Base-by-base conservation (phyloP, 2,329 filamentous ascomycete genomes). In the Boeremia lycopersici region DNA sequence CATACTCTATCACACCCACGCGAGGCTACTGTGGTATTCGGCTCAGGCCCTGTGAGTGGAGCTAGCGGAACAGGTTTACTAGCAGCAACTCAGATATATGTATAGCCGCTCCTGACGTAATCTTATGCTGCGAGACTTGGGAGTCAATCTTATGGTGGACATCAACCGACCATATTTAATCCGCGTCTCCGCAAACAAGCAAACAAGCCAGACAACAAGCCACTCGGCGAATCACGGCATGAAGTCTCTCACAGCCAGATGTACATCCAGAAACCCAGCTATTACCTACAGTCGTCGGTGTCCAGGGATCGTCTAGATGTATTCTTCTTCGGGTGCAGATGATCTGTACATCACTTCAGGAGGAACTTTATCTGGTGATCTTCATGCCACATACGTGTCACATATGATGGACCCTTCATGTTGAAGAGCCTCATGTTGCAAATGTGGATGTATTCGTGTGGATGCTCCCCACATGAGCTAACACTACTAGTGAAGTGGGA, bases 391-490 rank as follows among this genome's bases (percentile, higher is more conserved):
- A 39, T 48, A 19, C 13, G 25, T 41, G 46, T 50, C 34, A 25
- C 46, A 50, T 41, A 46, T 26, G 35, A 31, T 26, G 17, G 30
- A 28, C 34, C 29, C 40, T 17, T 26, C 26, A 36, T 42, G 28
- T 11, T 40, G 30, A 26, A 40, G 35, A 46, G 47, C 52, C 30
- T 53, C 44, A 48, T 35, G 28, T 29, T 40, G 10, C 11, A 13
- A 35, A 48, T 45, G 52, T 49, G 35, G 45, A 47, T 55, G 19
- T 23, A 23, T 23, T 23, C 19, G 5, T 23, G 42, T 50, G 47
- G 46, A 31, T 46, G 52, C 46, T 47, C 52, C 52, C 52, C 47
- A 55, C 52, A 55, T 52, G 23, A 44, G 41, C 48, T 52, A 52
- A 26, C 19, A 28, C 19, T 47, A 36, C 36, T 50, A 55, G 52